Conservation (phyloP, 805 yeast genomes). For the Starmerella cellae region DNA sequence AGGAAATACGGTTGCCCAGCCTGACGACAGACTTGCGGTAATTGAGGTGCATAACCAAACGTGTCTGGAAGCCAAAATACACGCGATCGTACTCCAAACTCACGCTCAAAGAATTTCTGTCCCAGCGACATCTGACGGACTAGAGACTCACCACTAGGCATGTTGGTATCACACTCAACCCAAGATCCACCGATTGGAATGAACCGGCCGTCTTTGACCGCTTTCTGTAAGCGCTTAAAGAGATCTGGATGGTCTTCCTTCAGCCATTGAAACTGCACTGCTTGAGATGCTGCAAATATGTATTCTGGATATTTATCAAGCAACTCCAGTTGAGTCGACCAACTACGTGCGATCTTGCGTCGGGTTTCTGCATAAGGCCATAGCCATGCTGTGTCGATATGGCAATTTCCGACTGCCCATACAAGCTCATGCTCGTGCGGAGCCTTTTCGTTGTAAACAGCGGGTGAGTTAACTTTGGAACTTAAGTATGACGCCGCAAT, state of each 20-base stretch:
- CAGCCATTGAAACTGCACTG: constrained; percentile 92
- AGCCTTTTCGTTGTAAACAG: constrained; percentile 34
- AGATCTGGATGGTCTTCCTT: constrained; percentile 74
- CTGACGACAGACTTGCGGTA: constrained; percentile 82
- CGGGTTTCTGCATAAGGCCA: constrained; percentile 99
- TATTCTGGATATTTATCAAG: constrained; percentile 86
- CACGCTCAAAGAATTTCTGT: constrained; percentile 65
- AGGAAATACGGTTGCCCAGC: constrained; percentile 75
- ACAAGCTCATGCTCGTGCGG: constrained; percentile 33
- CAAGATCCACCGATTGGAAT: constrained; percentile 93
- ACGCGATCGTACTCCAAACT: constrained; percentile 64
- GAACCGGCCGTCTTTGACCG: constrained; percentile 59
- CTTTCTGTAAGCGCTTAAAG: constrained; percentile 45
- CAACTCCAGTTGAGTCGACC: constrained; percentile 83
- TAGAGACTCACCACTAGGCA: constrained; percentile 88
- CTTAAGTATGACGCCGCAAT: constrained; percentile 58
- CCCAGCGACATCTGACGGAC: constrained; percentile 82
- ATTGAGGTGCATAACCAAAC: constrained; percentile 89
- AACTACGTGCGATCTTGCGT: constrained; percentile 81
- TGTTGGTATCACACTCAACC: constrained; percentile 94
- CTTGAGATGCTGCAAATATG: constrained; percentile 88
- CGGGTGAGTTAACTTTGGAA: constrained; percentile 45
- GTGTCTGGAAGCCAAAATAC: constrained; percentile 96
- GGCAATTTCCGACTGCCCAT: constrained; percentile 85
- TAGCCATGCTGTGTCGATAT: constrained; percentile 95